Evolutionary conservation across 495 filamentous ascomycete species (phyloP).

Genomic region (Neurospora sp.): DNA sequence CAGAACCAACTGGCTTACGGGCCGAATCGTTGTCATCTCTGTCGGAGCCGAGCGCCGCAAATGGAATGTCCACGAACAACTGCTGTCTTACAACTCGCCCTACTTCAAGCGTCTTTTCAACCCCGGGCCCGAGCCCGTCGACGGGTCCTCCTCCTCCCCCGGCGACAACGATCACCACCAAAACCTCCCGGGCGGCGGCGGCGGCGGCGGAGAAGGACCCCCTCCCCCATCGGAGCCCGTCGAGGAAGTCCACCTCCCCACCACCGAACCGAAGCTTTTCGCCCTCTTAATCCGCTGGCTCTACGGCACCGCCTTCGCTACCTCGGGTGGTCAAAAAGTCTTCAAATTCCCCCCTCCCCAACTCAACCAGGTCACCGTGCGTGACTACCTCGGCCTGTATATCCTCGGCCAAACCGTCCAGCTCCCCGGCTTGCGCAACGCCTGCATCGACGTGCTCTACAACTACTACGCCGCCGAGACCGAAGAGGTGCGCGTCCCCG

Average conservation of each 20-base stretch:
- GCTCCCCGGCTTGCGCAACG: constrained; percentile 13
- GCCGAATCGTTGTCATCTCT: constrained; percentile 12
- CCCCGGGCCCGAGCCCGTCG: neutral
- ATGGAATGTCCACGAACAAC: constrained; percentile 18
- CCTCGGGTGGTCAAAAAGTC: neutral
- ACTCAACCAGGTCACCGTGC: constrained; percentile 2
- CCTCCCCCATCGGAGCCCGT: too few relatives aligned
- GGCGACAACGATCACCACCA: neutral
- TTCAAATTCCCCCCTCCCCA: constrained; percentile 14
- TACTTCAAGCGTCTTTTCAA: constrained; percentile 14
- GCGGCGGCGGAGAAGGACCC: too few relatives aligned
- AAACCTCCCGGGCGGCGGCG: too few relatives aligned
- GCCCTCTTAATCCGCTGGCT: constrained; percentile 19
- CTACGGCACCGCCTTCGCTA: constrained; percentile 17
- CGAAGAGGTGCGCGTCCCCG: constrained; percentile 2
- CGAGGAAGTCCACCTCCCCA: constrained; percentile 8
- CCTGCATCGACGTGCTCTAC: constrained; percentile 13
- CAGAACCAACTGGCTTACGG: constrained; percentile 11
- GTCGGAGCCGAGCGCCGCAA: constrained; percentile 10
- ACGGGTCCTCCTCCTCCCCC: neutral
- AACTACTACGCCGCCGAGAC: constrained; percentile 5
- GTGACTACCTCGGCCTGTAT: constrained; percentile 22
- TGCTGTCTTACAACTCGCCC: constrained; percentile 12
- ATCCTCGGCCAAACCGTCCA: constrained; percentile 16
- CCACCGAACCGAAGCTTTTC: constrained; percentile 15